Percentiles rank a stretch among this genome's conserved stretches.
phyloP scores from a whole-genome alignment of 2,329 filamentous ascomycete genomes.

The Tolypocladium paradoxum region DNA sequence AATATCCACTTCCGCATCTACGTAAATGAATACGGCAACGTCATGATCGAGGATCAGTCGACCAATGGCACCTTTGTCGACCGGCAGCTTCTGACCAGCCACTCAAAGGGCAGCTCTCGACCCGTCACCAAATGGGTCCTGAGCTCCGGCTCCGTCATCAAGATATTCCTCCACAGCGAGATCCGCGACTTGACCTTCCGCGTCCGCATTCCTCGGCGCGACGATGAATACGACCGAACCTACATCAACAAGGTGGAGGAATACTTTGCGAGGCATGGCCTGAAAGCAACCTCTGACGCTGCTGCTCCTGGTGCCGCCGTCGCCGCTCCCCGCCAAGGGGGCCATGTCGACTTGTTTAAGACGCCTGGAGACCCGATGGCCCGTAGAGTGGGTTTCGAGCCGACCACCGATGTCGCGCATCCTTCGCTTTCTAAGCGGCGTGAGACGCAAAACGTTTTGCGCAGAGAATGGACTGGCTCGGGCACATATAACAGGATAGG shows the following conservation, averaged over 20 bases:
- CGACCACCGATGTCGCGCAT: conserved; percentile 1
- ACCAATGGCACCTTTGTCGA: conserved; percentile 95
- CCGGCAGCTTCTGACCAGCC: conserved; percentile 46
- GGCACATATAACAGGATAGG: conserved; percentile 73
- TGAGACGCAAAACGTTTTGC: conserved; percentile 20
- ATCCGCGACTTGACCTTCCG: conserved; percentile 63
- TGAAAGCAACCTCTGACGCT: conserved; percentile 34
- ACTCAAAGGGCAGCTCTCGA: conserved; percentile 20
- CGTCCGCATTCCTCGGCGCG: conserved; percentile 70
- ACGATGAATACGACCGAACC: conserved; percentile 51
- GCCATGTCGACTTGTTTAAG: conserved; percentile 30
- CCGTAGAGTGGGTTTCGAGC: conserved; percentile 2
- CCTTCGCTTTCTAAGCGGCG: conserved; percentile 11
- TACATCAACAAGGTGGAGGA: conserved; percentile 60
- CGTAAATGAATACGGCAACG: conserved; percentile 70
- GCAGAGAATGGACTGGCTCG: conserved; percentile 71
- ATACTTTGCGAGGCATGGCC: conserved; percentile 42
- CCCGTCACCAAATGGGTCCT: conserved; percentile 47
- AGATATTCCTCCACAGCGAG: conserved; percentile 47
- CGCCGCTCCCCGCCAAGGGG: conserved; percentile 14
- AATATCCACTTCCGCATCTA: conserved; percentile 96
- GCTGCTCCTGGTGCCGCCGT: conserved; percentile 17
- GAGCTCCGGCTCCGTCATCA: conserved; percentile 60
- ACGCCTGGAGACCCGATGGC: conserved; percentile 9
- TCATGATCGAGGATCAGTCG: conserved; percentile 89